Evolutionary conservation across 2,329 filamentous ascomycete species (phyloP), one percentile per base, ranked within the genome.

Genomic region (Fusarium secorum): DNA sequence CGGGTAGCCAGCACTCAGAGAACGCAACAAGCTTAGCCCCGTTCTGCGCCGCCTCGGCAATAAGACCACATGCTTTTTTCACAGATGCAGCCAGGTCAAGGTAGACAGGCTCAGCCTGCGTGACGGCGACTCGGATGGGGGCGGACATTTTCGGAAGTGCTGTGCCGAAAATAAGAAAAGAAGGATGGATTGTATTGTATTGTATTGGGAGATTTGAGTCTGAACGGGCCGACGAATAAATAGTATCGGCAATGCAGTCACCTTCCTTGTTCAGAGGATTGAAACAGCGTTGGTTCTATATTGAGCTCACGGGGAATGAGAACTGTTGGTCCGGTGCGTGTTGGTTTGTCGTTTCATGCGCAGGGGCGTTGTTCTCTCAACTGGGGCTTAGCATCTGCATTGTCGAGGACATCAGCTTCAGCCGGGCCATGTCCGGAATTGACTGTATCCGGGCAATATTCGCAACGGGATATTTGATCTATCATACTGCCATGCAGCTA

Each of bases 11-110:
- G 30, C 81, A 81, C 67, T 88, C 86, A 3, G 86, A 83, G 62
- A 88, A 88, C 0, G 83, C 81, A 14, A 91, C 75, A 4, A 91
- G 79, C 53, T 87, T 82, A 1, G 87, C 87, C 4, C 85, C 86
- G 57, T 86, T 84, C 4, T 64, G 32, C 7, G 75, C 69, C 8
- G 75, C 75, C 46, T 77, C 74, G 24, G 64, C 64, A 38, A 77
- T 70, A 33, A 77, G 75, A 13, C 22, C 42, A 54, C 69, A 73
- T 22, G 71, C 64, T 38, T 77, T 77, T n/a, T 72, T 63, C n/a
- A 77, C 61, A 15, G 74, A 70, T 17, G 52, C 70, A 5, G 64
- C 60, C 2, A 76, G 56, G 35, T 77, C 71, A 7, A 76, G 66
- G 33, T 70, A 77, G 35, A 74, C 74, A 24, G 75, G 75, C 60